phyloP scores from a whole-genome alignment of 371 early-diverging fungal species.

The Apophysomyces variabilis region DNA sequence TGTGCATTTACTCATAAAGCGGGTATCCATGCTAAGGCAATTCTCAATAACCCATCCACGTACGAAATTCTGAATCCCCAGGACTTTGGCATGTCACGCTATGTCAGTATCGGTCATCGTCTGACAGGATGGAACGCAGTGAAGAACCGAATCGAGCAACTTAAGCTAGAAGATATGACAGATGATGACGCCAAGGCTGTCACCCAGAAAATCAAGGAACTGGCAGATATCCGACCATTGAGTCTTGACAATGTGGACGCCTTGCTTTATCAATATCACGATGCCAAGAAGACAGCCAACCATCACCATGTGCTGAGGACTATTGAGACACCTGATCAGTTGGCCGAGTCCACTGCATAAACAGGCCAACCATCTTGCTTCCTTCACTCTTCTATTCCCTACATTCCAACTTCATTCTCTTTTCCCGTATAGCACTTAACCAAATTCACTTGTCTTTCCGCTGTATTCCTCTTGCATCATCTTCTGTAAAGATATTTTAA shows the following conservation, averaged over 20 bases:
- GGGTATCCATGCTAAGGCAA: conserved; percentile 97
- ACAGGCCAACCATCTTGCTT: not conserved
- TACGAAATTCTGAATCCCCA: conserved; percentile 96
- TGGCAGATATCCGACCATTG: conserved; percentile 79
- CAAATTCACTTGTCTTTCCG: not conserved
- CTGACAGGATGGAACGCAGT: conserved; percentile 98
- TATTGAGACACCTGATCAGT: conserved; percentile 33
- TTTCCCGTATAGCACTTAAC: not conserved
- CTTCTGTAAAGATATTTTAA: not conserved
- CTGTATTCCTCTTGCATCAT: conserved; percentile 8
- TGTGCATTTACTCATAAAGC: conserved; percentile 98
- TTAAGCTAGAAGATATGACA: conserved; percentile 70
- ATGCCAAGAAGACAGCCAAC: conserved; percentile 33
- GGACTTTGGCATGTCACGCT: conserved; percentile 95
- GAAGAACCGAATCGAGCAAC: conserved; percentile 92
- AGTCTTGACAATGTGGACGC: conserved; percentile 43
- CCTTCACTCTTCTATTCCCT: not conserved
- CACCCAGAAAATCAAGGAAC: conserved; percentile 88
- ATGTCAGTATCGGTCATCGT: conserved; percentile 93
- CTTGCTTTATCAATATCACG: conserved; percentile 40
- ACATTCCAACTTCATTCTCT: not conserved
- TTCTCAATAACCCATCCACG: conserved; percentile 93
- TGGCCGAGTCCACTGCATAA: conserved; percentile 1
- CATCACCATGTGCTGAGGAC: conserved; percentile 26
- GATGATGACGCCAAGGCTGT: conserved; percentile 91